Conservation (phyloP, 2,329 filamentous ascomycete genomes). For the Endocalyx cinctus region DNA sequence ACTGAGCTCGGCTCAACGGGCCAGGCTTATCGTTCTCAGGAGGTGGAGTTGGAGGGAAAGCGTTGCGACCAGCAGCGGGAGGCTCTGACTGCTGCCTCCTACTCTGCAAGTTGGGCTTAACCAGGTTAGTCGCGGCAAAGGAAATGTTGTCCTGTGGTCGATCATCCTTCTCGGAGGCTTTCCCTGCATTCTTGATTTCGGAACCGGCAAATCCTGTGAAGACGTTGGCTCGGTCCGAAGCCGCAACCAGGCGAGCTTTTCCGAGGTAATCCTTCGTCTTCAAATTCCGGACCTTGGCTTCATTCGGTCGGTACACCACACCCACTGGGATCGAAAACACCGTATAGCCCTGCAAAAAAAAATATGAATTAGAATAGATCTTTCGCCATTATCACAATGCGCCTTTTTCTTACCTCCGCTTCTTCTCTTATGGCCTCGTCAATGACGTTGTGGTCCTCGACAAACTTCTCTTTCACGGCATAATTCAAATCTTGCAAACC, state of each 20-base stretch:
- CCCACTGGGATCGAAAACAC: slow-evolving; percentile 98
- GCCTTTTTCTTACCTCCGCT: slow-evolving; percentile 79
- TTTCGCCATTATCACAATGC: no score
- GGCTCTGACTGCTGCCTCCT: slow-evolving; percentile 83
- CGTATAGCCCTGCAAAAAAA: slow-evolving; percentile 72
- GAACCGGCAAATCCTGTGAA: slow-evolving; percentile 78
- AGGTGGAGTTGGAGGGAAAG: slow-evolving; percentile 97
- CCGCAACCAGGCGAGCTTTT: slow-evolving; percentile 88
- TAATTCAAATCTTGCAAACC: slow-evolving; percentile 88
- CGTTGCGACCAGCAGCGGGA: slow-evolving; percentile 68
- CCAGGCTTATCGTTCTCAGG: slow-evolving; percentile 73
- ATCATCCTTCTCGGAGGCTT: slow-evolving; percentile 64
- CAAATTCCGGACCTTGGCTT: slow-evolving; percentile 96
- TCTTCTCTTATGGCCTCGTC: slow-evolving; percentile 93
- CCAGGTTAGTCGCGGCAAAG: slow-evolving; percentile 87
- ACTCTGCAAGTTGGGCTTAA: slow-evolving; percentile 77
- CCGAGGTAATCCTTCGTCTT: slow-evolving; percentile 98
- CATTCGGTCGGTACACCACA: slow-evolving; percentile 90
- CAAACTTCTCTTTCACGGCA: slow-evolving; percentile 92
- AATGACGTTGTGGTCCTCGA: slow-evolving; percentile 95
- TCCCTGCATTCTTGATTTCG: slow-evolving; percentile 68
- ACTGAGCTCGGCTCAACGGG: slow-evolving; percentile 48
- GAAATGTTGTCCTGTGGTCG: slow-evolving; percentile 80
- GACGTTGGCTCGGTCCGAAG: slow-evolving; percentile 73
- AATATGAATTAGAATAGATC: no score